A percentile compares a stretch with the other conserved stretches of the same genome.
Evolutionary conservation across 805 yeast species (phyloP).

Genomic region (Wickerhamiella nectarea): DNA sequence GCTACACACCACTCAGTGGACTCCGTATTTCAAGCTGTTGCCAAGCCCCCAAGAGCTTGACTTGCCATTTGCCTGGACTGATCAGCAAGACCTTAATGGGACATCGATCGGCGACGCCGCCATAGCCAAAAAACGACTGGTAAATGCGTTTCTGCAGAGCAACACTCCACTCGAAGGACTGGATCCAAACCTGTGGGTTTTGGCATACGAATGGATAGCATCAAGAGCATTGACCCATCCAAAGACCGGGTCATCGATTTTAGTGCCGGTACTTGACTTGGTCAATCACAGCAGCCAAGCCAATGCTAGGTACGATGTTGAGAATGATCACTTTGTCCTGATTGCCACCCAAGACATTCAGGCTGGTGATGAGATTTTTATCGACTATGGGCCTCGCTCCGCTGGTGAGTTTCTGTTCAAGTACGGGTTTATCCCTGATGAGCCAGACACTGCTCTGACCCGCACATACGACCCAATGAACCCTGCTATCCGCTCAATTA

Average conservation of each 20-base stretch:
- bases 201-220: conserved; percentile 27
- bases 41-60: conserved; percentile 21
- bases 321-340: conserved; percentile 1
- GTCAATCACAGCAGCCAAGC: conserved; percentile 32
- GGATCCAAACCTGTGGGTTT: conserved; percentile 19
- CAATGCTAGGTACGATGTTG: conserved; percentile 29
- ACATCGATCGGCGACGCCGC: conserved; percentile 22
- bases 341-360: neutral
- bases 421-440: conserved; percentile 29
- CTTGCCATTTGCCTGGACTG: conserved; percentile 23
- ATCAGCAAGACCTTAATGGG: conserved; percentile 17
- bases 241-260: conserved; percentile 16
- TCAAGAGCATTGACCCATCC: conserved; percentile 26
- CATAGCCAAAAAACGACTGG: conserved; percentile 15
- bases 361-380: conserved; percentile 22
- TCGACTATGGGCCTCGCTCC: conserved; percentile 28
- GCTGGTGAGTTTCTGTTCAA: conserved; percentile 28
- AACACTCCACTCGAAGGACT: neutral
- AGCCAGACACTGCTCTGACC: conserved; percentile 9
- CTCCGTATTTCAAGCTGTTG: conserved; percentile 19
- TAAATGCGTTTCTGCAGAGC: conserved; percentile 13
- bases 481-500: conserved; percentile 12
- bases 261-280: conserved; percentile 43
- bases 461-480: conserved; percentile 16
- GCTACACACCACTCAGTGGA: conserved; percentile 12